Conservation (phyloP, 2,329 filamentous ascomycete genomes). For the Verticillium nubilum region DNA sequence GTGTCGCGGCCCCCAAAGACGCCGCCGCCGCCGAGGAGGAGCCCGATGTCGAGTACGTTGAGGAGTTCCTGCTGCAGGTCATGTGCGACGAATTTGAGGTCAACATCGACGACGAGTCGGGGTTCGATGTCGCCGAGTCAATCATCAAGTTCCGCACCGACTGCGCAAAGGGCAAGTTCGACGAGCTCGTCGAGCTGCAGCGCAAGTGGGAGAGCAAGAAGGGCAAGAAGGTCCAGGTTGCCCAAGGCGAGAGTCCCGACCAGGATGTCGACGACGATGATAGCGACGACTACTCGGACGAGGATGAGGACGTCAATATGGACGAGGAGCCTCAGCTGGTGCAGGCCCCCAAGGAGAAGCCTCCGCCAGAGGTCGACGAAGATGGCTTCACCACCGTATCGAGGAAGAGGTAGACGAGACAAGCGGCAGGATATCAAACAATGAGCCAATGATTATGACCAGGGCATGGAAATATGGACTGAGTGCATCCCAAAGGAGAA, state of each 20-base stretch:
- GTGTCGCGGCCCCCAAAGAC: constrained; percentile 20
- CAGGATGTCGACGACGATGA: constrained; percentile 48
- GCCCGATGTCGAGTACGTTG: constrained; percentile 72
- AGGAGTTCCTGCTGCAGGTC: constrained; percentile 79
- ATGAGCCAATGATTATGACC: background rate
- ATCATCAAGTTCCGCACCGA: constrained; percentile 65
- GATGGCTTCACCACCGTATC: constrained; percentile 77
- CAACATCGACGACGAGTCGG: constrained; percentile 84
- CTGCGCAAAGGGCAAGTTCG: constrained; percentile 59
- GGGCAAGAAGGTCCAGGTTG: constrained; percentile 43
- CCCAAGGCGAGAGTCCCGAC: background rate
- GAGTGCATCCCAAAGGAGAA: constrained; percentile 7
- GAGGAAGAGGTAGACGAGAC: constrained; percentile 49
- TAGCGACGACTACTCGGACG: constrained; percentile 57
- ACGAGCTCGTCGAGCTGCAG: constrained; percentile 59
- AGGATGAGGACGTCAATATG: constrained; percentile 59
- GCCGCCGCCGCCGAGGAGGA: constrained; percentile 29
- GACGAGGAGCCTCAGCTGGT: constrained; percentile 62
- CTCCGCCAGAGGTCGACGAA: constrained; percentile 68
- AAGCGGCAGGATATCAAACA: background rate
- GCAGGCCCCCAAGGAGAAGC: constrained; percentile 53
- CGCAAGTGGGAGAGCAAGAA: constrained; percentile 56
- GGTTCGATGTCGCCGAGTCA: constrained; percentile 64
- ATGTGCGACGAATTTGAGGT: constrained; percentile 97
- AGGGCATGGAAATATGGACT: background rate